Evolutionary conservation across 228 moss, liverwort and hornwort genomes (phyloP).

Genomic region (Sphagnum magellanicum): DNA sequence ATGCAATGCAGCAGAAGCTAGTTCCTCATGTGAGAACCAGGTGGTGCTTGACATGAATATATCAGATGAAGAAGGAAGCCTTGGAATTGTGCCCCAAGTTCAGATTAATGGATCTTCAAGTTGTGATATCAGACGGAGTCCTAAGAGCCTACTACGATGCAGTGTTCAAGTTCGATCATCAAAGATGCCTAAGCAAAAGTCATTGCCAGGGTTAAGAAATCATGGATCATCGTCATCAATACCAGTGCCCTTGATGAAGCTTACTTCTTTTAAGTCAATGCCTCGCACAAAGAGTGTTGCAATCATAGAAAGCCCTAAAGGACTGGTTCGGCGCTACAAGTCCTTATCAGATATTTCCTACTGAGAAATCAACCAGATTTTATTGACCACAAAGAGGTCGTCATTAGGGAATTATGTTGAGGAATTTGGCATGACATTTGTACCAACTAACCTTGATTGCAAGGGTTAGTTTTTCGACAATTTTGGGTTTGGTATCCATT

Average conservation of each 20-base stretch:
- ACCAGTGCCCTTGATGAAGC: slow-evolving; percentile 14
- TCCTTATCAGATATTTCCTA: slow-evolving; percentile 45
- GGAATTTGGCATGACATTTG: no score
- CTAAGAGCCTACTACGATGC: slow-evolving; percentile 42
- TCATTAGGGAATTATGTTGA: no score
- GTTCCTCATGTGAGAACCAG: slow-evolving; percentile 25
- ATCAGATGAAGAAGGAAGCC: slow-evolving; percentile 43
- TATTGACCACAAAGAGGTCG: no score
- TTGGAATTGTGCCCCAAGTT: slow-evolving; percentile 29
- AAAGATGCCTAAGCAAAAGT: slow-evolving; percentile 31
- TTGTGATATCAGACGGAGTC: slow-evolving; percentile 54
- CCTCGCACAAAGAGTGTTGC: slow-evolving; percentile 14
- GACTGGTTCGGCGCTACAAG: slow-evolving; percentile 49
- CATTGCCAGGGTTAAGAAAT: slow-evolving; percentile 13
- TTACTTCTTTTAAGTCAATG: slow-evolving; percentile 37
- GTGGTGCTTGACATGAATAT: slow-evolving; percentile 23
- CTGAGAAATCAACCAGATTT: background rate
- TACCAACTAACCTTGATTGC: no score
- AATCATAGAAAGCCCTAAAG: slow-evolving; percentile 23
- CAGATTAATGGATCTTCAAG: slow-evolving; percentile 4
- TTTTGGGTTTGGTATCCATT: no score
- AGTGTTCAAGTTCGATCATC: slow-evolving; percentile 28
- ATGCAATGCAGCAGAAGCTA: slow-evolving; percentile 26
- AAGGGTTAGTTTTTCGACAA: no score
- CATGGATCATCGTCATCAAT: slow-evolving; percentile 16